phyloP scores from a whole-genome alignment of 495 filamentous ascomycete genomes.

The Penicillium fimorum region DNA sequence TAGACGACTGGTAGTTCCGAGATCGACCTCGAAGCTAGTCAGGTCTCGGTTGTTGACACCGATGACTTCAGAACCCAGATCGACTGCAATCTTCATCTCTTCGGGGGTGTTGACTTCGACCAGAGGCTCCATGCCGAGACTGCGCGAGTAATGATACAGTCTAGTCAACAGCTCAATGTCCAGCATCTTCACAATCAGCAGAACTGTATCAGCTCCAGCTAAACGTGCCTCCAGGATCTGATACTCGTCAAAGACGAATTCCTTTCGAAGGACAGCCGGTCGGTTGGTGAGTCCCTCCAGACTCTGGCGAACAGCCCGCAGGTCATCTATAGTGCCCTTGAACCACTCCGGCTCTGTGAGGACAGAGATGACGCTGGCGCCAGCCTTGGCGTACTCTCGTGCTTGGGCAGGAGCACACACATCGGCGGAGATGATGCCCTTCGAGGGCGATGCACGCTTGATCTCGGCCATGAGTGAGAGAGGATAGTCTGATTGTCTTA shows the following conservation, averaged over 20 bases:
- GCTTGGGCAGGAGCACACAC: constrained; percentile 90
- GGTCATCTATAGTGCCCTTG: constrained; percentile 93
- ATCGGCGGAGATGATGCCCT: constrained; percentile 85
- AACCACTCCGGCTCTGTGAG: constrained; percentile 99
- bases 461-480: constrained; percentile 94
- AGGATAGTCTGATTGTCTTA: constrained; percentile 76
- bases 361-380: constrained; percentile 94
- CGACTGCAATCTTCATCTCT: constrained; percentile 86
- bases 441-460: constrained; percentile 94
- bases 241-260: constrained; percentile 98
- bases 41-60: constrained; percentile 98
- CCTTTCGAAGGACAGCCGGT: constrained; percentile 88
- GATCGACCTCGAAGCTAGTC: constrained; percentile 92
- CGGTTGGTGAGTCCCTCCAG: constrained; percentile 87
- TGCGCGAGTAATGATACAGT: constrained; percentile 83
- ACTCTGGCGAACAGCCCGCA: constrained; percentile 82
- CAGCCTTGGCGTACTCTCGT: constrained; percentile 85
- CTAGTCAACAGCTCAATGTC: constrained; percentile 67
- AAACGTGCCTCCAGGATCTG: constrained; percentile 94
- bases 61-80: constrained; percentile 88
- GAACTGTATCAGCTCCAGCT: constrained; percentile 90
- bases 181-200: constrained; percentile 99
- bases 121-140: constrained; percentile 94
- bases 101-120: constrained; percentile 94
- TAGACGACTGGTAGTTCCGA: constrained; percentile 88